Percentiles rank a stretch among this genome's conserved stretches.
These are phyloP conservation scores for Microsporum audouinii DNA, from an alignment of 2,329 filamentous ascomycete species.

Conservation along the genomic window DNA sequence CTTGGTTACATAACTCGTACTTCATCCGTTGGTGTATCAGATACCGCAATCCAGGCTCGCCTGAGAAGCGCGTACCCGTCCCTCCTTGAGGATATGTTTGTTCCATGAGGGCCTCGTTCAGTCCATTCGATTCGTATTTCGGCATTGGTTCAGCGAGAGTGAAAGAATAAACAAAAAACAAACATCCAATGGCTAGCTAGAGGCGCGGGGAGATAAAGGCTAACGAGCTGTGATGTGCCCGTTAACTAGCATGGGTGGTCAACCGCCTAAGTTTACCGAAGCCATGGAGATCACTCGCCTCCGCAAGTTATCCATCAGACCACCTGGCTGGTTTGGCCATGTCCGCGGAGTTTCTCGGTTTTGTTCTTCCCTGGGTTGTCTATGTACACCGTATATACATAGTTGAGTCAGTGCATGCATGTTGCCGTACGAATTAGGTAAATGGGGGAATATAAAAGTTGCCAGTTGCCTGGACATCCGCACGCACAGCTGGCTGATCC, in stretches of 20 bases:
- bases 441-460: neutral
- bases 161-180: neutral
- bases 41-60: too few relatives aligned
- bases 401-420: neutral
- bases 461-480: neutral
- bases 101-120: neutral
- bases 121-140: neutral
- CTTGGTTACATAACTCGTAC: too few relatives aligned
- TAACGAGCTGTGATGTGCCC: neutral
- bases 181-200: neutral
- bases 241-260: neutral
- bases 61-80: too few relatives aligned
- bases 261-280: neutral
- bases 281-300: neutral
- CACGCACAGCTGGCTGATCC: neutral
- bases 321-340: neutral
- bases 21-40: too few relatives aligned
- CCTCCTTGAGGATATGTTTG: too few relatives aligned
- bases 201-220: neutral
- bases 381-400: too few relatives aligned
- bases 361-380: neutral
- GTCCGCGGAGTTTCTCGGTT: neutral
- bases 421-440: neutral
- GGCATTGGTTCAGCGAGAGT: neutral
- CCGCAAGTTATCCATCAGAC: neutral